Evolutionary conservation across 106 monocot species (phyloP).

Genomic region (Cymbidium sinense): DNA sequence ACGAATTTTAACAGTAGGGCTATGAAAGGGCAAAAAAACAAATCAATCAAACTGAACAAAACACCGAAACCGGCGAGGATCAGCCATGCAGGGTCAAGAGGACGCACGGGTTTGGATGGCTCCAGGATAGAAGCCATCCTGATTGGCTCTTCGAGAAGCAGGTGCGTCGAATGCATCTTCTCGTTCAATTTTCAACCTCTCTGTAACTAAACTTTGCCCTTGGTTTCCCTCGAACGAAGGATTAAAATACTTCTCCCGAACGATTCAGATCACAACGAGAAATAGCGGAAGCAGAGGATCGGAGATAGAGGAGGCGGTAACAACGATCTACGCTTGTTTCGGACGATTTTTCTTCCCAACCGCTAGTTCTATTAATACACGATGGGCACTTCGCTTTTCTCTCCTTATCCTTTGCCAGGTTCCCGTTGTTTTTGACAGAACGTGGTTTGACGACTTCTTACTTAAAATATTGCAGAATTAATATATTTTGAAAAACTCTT

Average conservation of each 20-base stretch:
- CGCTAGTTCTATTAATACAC: not conserved
- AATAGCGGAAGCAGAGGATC: not conserved
- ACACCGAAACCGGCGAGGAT: too few species aligned
- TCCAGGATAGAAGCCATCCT: slow-evolving; percentile 99
- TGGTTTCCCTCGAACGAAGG: not conserved
- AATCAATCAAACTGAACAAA: too few species aligned
- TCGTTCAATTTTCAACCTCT: not conserved
- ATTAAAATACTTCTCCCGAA: not conserved
- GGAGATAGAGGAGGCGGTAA: not conserved
- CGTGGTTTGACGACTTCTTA: too few species aligned
- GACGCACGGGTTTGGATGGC: slow-evolving; percentile 72
- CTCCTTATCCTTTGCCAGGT: too few species aligned
- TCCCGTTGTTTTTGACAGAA: too few species aligned
- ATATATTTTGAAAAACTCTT: too few species aligned
- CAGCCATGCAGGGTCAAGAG: not conserved
- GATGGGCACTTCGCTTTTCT: not conserved
- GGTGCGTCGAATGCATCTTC: slow-evolving; percentile 75
- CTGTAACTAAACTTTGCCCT: not conserved
- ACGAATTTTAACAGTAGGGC: not conserved
- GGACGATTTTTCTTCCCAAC: not conserved
- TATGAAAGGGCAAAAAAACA: too few species aligned
- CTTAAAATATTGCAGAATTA: too few species aligned
- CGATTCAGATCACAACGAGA: not conserved
- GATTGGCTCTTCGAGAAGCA: slow-evolving; percentile 95
- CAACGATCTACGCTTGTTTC: not conserved